Evolutionary conservation across 257 asterid species (phyloP).

Genomic region (Mitragyna speciosa): DNA sequence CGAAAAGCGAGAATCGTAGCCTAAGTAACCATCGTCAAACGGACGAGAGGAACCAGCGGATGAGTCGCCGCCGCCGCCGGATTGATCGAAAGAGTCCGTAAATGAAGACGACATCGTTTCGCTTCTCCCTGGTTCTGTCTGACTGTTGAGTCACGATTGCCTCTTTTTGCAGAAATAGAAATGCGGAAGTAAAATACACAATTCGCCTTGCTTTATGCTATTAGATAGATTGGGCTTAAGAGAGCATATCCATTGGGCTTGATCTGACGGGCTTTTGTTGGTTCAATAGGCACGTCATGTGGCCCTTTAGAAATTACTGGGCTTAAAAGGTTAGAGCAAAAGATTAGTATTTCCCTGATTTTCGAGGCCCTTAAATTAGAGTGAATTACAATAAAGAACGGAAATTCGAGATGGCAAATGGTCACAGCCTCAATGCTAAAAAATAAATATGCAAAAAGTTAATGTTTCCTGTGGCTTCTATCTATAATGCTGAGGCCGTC

Average conservation of each 20-base stretch:
- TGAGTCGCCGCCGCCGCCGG: slow-evolving; percentile 32
- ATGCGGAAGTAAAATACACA: not conserved
- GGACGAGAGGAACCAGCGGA: slow-evolving; percentile 32
- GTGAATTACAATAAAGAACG: no score
- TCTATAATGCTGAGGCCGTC: not conserved
- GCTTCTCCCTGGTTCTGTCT: not conserved
- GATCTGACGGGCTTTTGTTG: not conserved
- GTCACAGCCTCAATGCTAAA: no score
- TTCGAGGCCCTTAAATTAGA: no score
- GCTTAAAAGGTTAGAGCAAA: no score
- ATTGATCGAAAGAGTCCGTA: slow-evolving; percentile 42
- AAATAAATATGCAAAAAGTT: no score
- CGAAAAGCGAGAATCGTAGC: slow-evolving; percentile 18
- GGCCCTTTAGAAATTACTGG: no score
- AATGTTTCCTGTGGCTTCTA: not conserved
- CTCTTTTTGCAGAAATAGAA: not conserved
- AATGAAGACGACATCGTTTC: slow-evolving; percentile 59
- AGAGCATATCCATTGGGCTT: not conserved
- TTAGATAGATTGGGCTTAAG: not conserved
- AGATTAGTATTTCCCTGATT: no score
- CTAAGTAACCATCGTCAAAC: slow-evolving; percentile 43
- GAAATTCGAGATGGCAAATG: no score
- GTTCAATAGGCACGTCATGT: not conserved
- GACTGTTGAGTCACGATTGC: not conserved
- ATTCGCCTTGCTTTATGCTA: no score